Conservation (phyloP, 805 yeast species). For the Candida incommunis region DNA sequence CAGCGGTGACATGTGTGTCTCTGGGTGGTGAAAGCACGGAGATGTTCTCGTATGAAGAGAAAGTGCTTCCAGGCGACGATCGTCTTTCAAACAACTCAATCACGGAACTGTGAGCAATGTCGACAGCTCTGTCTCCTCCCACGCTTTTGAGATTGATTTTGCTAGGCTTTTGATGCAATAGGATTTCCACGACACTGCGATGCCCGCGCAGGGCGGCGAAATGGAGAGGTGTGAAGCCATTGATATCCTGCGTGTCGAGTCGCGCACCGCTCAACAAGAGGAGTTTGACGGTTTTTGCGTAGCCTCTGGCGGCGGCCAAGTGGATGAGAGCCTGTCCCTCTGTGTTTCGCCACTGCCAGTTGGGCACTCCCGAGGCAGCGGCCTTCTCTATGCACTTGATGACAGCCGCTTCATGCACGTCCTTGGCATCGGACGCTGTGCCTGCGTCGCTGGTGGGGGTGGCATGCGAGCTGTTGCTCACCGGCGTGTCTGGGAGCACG, state of each 20-base stretch:
- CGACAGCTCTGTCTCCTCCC: slow-evolving; percentile 26
- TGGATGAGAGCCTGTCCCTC: slow-evolving; percentile 87
- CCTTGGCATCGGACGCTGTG: background rate
- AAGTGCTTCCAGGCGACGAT: background rate
- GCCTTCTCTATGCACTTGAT: slow-evolving; percentile 20
- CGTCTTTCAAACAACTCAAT: slow-evolving; percentile 19
- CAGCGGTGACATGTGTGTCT: background rate
- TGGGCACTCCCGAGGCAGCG: slow-evolving; percentile 30
- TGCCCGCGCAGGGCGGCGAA: slow-evolving; percentile 71
- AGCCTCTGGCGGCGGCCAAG: slow-evolving; percentile 67
- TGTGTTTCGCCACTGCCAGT: slow-evolving; percentile 65
- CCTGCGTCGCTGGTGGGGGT: background rate
- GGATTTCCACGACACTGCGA: slow-evolving; percentile 45
- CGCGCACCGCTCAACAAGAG: slow-evolving; percentile 49
- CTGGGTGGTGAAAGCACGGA: background rate
- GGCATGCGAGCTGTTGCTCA: background rate
- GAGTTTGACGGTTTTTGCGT: slow-evolving; percentile 42
- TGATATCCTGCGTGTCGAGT: slow-evolving; percentile 52
- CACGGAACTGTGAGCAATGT: slow-evolving; percentile 11
- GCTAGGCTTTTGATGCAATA: slow-evolving; percentile 47
- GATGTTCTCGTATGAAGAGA: background rate
- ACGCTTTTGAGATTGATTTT: slow-evolving; percentile 36
- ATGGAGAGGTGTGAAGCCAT: slow-evolving; percentile 80
- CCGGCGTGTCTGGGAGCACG: background rate
- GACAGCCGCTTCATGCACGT: slow-evolving; percentile 12